These are phyloP conservation scores for Spathaspora boniae DNA, from an alignment of 805 yeast genomes.

Conservation along the genomic window DNA sequence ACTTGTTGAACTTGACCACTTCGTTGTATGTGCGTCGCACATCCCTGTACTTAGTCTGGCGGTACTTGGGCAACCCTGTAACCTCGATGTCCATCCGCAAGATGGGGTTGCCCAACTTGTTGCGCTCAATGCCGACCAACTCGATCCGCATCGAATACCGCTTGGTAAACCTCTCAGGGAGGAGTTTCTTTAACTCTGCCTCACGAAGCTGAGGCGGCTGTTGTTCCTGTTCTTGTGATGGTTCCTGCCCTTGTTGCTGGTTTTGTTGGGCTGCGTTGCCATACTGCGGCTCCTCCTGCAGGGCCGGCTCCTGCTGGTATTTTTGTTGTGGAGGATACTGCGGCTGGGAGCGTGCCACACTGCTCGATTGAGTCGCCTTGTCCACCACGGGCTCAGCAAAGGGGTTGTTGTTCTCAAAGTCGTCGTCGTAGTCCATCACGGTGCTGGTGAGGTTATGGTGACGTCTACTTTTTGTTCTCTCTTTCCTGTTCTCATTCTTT, in stretches of 20 bases:
- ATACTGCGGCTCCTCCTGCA: slow-evolving; percentile 6
- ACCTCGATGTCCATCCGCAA: slow-evolving; percentile 58
- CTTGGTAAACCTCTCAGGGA: slow-evolving; percentile 50
- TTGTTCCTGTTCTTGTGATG: not conserved
- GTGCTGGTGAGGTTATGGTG: too few species aligned
- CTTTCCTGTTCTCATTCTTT: too few species aligned
- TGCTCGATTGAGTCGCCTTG: slow-evolving; percentile 3
- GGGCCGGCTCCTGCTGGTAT: slow-evolving; percentile 12
- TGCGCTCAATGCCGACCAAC: slow-evolving; percentile 68
- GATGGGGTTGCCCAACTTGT: slow-evolving; percentile 74
- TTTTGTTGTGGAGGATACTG: slow-evolving; percentile 8
- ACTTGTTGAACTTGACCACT: slow-evolving; percentile 69
- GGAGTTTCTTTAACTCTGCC: slow-evolving; percentile 39
- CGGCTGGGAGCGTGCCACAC: slow-evolving; percentile 17
- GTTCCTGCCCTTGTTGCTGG: not conserved
- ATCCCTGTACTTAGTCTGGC: slow-evolving; percentile 67
- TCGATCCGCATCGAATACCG: slow-evolving; percentile 46
- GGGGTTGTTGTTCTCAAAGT: slow-evolving; percentile 43
- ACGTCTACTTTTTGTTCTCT: too few species aligned
- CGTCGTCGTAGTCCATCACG: slow-evolving; percentile 31
- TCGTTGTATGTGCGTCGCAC: slow-evolving; percentile 81
- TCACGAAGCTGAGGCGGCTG: slow-evolving; percentile 25
- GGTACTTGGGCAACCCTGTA: slow-evolving; percentile 65
- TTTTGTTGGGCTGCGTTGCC: slow-evolving; percentile 13
- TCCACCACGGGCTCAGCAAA: slow-evolving; percentile 29